Conservation (phyloP, 2,329 filamentous ascomycete species). For the Sarocladium kiliense region DNA sequence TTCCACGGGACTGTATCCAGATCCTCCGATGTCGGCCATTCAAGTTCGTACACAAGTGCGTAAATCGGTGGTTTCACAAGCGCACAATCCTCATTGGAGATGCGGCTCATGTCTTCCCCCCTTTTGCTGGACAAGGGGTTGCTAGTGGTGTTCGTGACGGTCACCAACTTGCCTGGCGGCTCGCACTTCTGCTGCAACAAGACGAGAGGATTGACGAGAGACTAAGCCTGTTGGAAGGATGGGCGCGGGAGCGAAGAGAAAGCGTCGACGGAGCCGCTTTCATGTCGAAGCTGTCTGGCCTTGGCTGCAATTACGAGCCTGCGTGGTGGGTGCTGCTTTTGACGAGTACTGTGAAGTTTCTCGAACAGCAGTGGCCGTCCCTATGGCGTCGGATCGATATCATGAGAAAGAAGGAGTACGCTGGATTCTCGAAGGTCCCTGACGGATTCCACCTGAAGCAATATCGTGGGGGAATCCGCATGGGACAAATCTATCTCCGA, state of each 20-base stretch:
- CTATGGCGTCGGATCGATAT: background rate
- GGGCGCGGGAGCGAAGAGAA: background rate
- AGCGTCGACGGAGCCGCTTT: background rate
- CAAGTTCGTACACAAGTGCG: conserved; percentile 36
- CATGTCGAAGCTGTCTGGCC: background rate
- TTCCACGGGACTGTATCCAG: conserved; percentile 35
- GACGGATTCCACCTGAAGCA: background rate
- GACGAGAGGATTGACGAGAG: background rate
- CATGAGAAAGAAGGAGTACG: background rate
- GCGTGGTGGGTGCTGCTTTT: background rate
- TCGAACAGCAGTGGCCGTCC: background rate
- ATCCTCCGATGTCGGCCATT: conserved; percentile 37
- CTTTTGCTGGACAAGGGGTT: conserved; percentile 32
- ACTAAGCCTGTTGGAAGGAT: background rate
- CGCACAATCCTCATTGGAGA: conserved; percentile 41
- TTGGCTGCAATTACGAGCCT: background rate
- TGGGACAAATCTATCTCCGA: background rate
- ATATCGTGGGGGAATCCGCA: background rate
- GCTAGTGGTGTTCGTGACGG: conserved; percentile 29
- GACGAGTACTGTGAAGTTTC: background rate
- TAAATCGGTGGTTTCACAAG: conserved; percentile 39
- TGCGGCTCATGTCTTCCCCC: conserved; percentile 47
- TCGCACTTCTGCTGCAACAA: conserved; percentile 12
- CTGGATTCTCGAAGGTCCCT: background rate
- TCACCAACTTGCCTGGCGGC: conserved; percentile 27